Conservation (phyloP, 352 stramenopile genomes). For the Phytophthora aleatoria region DNA sequence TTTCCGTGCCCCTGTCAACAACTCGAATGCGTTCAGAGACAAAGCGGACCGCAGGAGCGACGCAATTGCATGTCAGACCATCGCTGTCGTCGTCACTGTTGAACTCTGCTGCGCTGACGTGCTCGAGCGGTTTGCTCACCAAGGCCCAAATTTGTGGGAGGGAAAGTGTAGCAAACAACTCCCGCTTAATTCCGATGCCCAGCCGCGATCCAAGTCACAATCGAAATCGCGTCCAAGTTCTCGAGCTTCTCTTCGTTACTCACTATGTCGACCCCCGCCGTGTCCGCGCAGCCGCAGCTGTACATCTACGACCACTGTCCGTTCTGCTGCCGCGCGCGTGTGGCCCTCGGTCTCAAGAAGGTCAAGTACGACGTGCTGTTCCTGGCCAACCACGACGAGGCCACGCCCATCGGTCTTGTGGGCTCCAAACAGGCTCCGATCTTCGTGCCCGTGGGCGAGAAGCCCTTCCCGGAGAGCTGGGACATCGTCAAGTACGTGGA, state of each 20-base stretch:
- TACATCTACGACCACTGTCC: slow-evolving; percentile 70
- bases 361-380: slow-evolving; percentile 42
- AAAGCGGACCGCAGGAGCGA: not conserved
- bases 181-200: not conserved
- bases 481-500: slow-evolving; percentile 67
- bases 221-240: not conserved
- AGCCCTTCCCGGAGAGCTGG: slow-evolving; percentile 59
- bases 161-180: too few relatives aligned
- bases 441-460: slow-evolving; percentile 43
- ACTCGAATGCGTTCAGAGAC: too few relatives aligned
- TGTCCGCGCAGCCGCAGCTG: slow-evolving; percentile 31
- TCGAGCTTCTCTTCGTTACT: not conserved
- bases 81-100: not conserved
- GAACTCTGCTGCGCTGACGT: too few relatives aligned
- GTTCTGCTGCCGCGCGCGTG: slow-evolving; percentile 56
- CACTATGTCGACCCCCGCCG: slow-evolving; percentile 1
- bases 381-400: slow-evolving; percentile 60
- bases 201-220: slow-evolving; percentile 7
- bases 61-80: not conserved
- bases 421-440: slow-evolving; percentile 57
- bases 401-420: slow-evolving; percentile 50
- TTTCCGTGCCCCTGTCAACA: too few relatives aligned
- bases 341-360: slow-evolving; percentile 59
- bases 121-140: too few relatives aligned
- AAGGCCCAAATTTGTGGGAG: too few relatives aligned